Evolutionary conservation across 805 yeast genomes (phyloP).

Genomic region (Schizosaccharomyces osmophilus): DNA sequence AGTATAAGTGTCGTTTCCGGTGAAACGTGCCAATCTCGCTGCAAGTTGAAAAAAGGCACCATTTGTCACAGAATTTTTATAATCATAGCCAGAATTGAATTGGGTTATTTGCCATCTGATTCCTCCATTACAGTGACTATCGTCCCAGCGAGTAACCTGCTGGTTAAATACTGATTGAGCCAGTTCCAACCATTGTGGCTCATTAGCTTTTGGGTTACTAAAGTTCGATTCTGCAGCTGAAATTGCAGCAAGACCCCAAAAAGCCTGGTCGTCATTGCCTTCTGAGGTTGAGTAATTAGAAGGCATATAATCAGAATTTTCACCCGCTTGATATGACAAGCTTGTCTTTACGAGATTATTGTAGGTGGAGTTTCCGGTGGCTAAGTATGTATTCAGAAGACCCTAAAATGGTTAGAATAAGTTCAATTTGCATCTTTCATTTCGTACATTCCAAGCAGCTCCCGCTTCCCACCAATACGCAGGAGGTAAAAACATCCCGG

Average conservation of each 20-base stretch:
- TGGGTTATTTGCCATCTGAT: conserved; percentile 78
- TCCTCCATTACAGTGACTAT: conserved; percentile 41
- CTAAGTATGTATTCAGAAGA: neutral
- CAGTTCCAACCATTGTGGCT: conserved; percentile 51
- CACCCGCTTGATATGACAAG: conserved; percentile 39
- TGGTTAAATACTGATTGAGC: conserved; percentile 75
- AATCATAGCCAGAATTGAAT: conserved; percentile 71
- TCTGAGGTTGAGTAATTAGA: conserved; percentile 61
- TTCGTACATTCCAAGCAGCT: conserved; percentile 30
- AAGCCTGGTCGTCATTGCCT: conserved; percentile 85
- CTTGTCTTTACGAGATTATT: conserved; percentile 34
- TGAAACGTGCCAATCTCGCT: conserved; percentile 62
- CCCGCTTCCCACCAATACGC: conserved; percentile 97
- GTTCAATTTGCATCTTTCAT: conserved; percentile 16
- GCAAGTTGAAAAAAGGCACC: conserved; percentile 61
- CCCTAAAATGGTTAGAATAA: conserved; percentile 30
- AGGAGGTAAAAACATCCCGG: conserved; percentile 72
- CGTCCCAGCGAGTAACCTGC: conserved; percentile 63
- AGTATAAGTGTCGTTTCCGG: conserved; percentile 43
- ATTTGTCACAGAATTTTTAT: conserved; percentile 67
- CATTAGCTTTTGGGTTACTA: conserved; percentile 33
- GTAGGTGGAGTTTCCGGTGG: conserved; percentile 31
- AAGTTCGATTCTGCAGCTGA: conserved; percentile 68
- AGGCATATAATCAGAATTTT: conserved; percentile 47
- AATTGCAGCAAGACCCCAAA: conserved; percentile 77